These are phyloP conservation scores for Pseudogymnoascus sp. DNA, from an alignment of 2,329 filamentous ascomycete species.

Conservation along the genomic window DNA sequence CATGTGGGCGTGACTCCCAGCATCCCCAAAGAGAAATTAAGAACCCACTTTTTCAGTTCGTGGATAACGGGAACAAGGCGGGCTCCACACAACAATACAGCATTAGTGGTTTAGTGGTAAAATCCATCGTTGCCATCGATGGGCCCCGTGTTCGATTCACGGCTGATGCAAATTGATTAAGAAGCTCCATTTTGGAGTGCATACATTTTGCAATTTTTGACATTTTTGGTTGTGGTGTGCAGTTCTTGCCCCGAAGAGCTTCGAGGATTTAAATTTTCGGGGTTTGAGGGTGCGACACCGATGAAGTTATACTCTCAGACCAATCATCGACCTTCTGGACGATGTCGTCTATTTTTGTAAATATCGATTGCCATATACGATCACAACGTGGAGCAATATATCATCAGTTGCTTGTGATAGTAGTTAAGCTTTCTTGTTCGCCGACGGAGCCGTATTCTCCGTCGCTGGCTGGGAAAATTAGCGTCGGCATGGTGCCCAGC, in stretches of 20 bases:
- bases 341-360: not conserved
- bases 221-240: not conserved
- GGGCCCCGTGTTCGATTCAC: conserved; percentile 31
- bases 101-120: conserved; percentile 11
- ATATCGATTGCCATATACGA: not conserved
- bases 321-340: not conserved
- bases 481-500: not conserved
- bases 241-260: not conserved
- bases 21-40: not conserved
- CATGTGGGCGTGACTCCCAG: not conserved
- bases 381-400: not conserved
- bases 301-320: not conserved
- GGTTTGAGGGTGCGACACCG: not conserved
- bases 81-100: not conserved
- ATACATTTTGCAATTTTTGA: not conserved
- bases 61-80: not conserved
- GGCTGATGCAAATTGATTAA: conserved; percentile 13
- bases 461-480: not conserved
- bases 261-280: not conserved
- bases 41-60: not conserved
- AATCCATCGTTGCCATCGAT: conserved; percentile 33
- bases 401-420: not conserved
- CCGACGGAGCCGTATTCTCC: conserved; percentile 1
- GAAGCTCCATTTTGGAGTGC: not conserved
- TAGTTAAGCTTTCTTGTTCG: not conserved